These are phyloP conservation scores for Entomortierella lignicola DNA, from an alignment of 192 early-diverging fungal genomes.

Conservation along the genomic window DNA sequence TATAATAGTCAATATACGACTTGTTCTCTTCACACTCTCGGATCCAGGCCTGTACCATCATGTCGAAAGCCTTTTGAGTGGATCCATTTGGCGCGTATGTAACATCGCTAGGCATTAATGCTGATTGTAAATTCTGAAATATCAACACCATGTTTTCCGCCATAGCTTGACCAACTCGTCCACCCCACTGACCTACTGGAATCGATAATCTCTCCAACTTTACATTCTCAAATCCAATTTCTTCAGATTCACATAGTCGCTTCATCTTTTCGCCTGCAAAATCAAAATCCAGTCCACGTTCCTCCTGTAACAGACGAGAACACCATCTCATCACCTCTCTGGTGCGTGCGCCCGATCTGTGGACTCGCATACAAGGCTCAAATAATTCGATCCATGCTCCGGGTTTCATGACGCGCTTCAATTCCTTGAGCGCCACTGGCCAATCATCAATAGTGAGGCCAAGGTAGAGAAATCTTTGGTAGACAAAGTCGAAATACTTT, in stretches of 20 bases:
- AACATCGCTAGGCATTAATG: conserved; percentile 19
- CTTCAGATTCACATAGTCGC: conserved; percentile 31
- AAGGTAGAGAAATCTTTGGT: conserved; percentile 49
- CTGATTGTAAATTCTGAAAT: conserved; percentile 46
- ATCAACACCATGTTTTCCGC: conserved; percentile 55
- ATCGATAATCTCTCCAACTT: conserved; percentile 48
- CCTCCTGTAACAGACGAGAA: conserved; percentile 43
- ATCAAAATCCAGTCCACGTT: conserved; percentile 50
- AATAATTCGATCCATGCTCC: conserved; percentile 56
- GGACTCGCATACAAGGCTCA: conserved; percentile 53
- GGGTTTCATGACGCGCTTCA: conserved; percentile 51
- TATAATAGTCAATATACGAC: conserved; percentile 47
- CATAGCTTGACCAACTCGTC: conserved; percentile 46
- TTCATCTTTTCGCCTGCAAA: conserved; percentile 54
- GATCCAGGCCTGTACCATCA: conserved; percentile 49
- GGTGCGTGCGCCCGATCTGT: conserved; percentile 33
- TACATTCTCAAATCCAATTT: conserved; percentile 47
- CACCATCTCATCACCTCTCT: conserved; percentile 53
- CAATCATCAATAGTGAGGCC: conserved; percentile 53
- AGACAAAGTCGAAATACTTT: conserved; percentile 58
- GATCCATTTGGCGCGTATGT: neutral
- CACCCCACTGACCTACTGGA: conserved; percentile 51
- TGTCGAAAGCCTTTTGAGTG: conserved; percentile 31
- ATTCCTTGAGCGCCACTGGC: conserved; percentile 47
- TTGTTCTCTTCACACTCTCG: conserved; percentile 52